Conservation (phyloP, 805 yeast species). For the Suhomyces xylopsoci region DNA sequence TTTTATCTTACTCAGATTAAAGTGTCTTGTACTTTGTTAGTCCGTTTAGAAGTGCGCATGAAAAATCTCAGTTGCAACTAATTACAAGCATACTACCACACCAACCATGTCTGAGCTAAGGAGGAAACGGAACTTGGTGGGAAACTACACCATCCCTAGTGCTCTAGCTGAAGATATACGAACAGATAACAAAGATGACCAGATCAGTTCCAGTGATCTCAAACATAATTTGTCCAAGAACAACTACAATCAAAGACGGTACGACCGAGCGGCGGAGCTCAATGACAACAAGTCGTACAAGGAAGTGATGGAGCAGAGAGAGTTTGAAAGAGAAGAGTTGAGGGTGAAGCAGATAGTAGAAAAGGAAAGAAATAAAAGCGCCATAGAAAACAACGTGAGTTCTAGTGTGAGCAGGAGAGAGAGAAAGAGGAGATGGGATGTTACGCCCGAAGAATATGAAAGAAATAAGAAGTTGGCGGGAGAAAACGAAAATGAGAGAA, state of each 20-base stretch:
- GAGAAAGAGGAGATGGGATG: conserved; percentile 46
- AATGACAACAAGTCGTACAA: conserved; percentile 32
- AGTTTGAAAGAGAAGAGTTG: conserved; percentile 36
- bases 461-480: conserved; percentile 2
- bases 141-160: conserved; percentile 30
- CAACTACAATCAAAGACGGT: conserved; percentile 30
- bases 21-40: background rate
- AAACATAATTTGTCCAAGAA: conserved; percentile 16
- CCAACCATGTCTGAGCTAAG: background rate
- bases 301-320: conserved; percentile 41
- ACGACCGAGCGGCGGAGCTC: conserved; percentile 21
- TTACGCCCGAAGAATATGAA: conserved; percentile 34
- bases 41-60: background rate
- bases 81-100: too few species aligned
- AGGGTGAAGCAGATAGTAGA: conserved; percentile 21
- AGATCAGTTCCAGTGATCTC: conserved; percentile 12
- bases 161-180: conserved; percentile 25
- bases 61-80: background rate
- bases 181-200: conserved; percentile 19
- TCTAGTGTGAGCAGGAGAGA: conserved; percentile 3
- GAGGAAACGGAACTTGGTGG: conserved; percentile 19
- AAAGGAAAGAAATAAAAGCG: conserved; percentile 11
- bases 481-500: conserved; percentile 11
- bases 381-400: background rate
- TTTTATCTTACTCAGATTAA: too few species aligned